Conservation (phyloP, 768 basidiomycete species). For the Lanmaoa rubissima region DNA sequence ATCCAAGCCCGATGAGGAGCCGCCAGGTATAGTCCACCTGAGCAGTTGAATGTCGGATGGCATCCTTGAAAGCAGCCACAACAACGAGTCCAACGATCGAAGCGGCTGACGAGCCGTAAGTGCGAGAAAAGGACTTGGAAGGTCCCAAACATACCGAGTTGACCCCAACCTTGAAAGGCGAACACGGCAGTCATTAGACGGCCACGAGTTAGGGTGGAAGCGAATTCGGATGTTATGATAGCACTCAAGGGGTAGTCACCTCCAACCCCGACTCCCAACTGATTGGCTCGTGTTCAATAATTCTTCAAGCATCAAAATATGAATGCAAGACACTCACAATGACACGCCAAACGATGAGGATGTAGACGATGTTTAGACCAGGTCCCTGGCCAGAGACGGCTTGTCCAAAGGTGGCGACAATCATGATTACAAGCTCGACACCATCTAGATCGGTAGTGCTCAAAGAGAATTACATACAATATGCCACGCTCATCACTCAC, state of each 20-base stretch:
- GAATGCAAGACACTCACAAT: conserved; percentile 37
- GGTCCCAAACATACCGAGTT: conserved; percentile 50
- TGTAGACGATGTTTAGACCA: conserved; percentile 64
- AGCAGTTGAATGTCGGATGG: conserved; percentile 37
- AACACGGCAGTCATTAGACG: conserved; percentile 87
- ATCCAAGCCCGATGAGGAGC: conserved; percentile 81
- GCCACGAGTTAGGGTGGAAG: conserved; percentile 69
- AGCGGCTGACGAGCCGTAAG: conserved; percentile 41
- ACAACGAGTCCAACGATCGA: conserved; percentile 62
- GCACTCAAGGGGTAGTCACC: conserved; percentile 84
- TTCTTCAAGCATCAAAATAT: neutral
- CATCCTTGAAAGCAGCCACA: conserved; percentile 59
- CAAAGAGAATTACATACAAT: neutral
- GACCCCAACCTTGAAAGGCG: conserved; percentile 82
- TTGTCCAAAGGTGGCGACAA: conserved; percentile 72
- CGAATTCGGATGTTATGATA: conserved; percentile 84
- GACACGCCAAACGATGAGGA: conserved; percentile 79
- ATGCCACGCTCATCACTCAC: conserved; percentile 37
- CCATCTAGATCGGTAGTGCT: conserved; percentile 33
- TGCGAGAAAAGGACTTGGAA: neutral
- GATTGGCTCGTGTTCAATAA: conserved; percentile 33
- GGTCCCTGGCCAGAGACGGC: conserved; percentile 64
- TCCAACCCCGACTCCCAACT: conserved; percentile 78
- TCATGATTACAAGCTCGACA: conserved; percentile 67
- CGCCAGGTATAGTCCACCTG: conserved; percentile 77